These are phyloP conservation scores for Gossypium aridum DNA, from an alignment of 441 rosid genomes.

Conservation along the genomic window DNA sequence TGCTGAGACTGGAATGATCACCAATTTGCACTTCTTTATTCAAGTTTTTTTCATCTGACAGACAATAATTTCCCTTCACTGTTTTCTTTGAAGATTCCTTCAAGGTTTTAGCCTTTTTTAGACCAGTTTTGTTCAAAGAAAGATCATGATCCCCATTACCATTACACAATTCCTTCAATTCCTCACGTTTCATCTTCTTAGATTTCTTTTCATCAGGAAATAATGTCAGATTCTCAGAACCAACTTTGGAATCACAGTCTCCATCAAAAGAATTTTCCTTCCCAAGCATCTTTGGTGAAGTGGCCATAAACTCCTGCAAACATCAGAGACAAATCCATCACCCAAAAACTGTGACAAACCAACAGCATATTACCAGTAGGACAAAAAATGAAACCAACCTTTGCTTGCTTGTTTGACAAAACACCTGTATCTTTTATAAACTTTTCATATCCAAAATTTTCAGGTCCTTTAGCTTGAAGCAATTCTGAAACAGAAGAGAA, in stretches of 20 bases:
- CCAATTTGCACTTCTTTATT: background rate
- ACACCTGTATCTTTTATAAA: slow-evolving; percentile 15
- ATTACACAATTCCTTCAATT: slow-evolving; percentile 32
- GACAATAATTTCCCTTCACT: slow-evolving; percentile 1
- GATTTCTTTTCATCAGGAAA: slow-evolving; percentile 23
- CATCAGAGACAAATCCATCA: slow-evolving; percentile 10
- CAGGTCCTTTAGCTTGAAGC: slow-evolving; percentile 42
- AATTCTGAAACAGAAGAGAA: slow-evolving; percentile 67
- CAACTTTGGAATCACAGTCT: slow-evolving; percentile 18
- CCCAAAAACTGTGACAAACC: slow-evolving; percentile 2
- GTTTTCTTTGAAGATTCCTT: slow-evolving; percentile 14
- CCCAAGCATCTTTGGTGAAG: slow-evolving; percentile 36
- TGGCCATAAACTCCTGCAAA: slow-evolving; percentile 22
- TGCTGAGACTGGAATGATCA: background rate
- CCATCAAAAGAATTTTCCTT: slow-evolving; percentile 53
- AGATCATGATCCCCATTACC: slow-evolving; percentile 14
- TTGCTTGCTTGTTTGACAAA: slow-evolving; percentile 25
- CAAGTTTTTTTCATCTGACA: slow-evolving; percentile 1
- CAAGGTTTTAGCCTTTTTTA: slow-evolving; percentile 16
- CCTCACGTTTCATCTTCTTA: slow-evolving; percentile 34
- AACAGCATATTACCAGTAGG: background rate
- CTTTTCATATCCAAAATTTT: slow-evolving; percentile 25
- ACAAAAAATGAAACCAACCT: slow-evolving; percentile 25
- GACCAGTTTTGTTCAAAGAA: slow-evolving; percentile 13
- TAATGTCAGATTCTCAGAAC: slow-evolving; percentile 13